These are phyloP conservation scores for Hysterangium stoloniferum DNA, from an alignment of 768 basidiomycete genomes.

Conservation along the genomic window DNA sequence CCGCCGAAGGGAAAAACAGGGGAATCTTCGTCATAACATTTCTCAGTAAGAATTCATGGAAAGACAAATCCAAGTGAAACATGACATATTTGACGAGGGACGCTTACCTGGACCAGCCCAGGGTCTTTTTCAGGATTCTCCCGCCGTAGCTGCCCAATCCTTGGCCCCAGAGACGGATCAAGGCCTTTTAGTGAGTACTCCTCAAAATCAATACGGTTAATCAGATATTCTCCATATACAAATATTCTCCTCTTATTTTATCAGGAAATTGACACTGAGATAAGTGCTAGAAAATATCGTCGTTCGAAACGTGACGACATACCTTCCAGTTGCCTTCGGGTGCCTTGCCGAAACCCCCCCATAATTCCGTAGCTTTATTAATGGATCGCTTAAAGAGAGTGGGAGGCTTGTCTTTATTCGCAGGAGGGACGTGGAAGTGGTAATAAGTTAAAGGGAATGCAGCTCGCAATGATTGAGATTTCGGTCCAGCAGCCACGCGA, in stretches of 20 bases:
- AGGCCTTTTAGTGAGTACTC: constrained; percentile 68
- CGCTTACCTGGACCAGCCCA: constrained; percentile 8
- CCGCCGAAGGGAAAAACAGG: constrained; percentile 47
- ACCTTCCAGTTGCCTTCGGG: constrained; percentile 68
- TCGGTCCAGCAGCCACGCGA: constrained; percentile 12
- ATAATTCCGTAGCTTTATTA: constrained; percentile 45
- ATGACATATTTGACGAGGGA: not conserved
- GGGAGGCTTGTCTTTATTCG: constrained; percentile 20
- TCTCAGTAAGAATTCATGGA: not conserved
- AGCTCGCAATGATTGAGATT: constrained; percentile 31
- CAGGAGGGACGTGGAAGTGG: constrained; percentile 23
- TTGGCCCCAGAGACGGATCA: constrained; percentile 63
- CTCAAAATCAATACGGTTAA: constrained; percentile 73
- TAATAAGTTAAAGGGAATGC: constrained; percentile 27
- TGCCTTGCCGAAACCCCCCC: constrained; percentile 65
- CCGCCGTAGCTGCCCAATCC: constrained; percentile 18
- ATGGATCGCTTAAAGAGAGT: constrained; percentile 43
- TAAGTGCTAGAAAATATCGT: constrained; percentile 2
- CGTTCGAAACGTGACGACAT: too few relatives aligned
- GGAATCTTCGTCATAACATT: constrained; percentile 38
- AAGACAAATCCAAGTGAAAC: not conserved
- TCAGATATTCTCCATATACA: constrained; percentile 55
- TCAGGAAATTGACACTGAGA: constrained; percentile 11
- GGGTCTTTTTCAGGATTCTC: not conserved
- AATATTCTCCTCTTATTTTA: constrained; percentile 50